Evolutionary conservation across 257 asterid genomes (phyloP), one percentile per base, ranked within the genome.

Genomic region (Plantago elongata): DNA sequence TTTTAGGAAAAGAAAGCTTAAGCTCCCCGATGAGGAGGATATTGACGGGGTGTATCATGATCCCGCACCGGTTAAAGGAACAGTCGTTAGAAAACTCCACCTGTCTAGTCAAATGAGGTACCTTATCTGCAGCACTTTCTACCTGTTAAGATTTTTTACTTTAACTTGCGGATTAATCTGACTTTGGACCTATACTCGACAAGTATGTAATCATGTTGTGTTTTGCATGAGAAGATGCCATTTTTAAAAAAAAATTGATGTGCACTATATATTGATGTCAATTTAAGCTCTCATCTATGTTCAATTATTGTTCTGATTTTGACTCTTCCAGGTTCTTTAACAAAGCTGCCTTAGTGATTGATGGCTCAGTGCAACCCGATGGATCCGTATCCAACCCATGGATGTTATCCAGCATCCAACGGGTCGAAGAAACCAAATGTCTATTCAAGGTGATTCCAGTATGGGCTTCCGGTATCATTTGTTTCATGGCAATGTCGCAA

Each of bases 401-500:
- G 98, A 76, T 75, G 12, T 57, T 90, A n/a, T 68, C 79, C 69
- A 81, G 85, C 79, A 42, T 85, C 58, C 99, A 93, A 51, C 71
- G 65, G 61, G 75, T 85, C 3, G 95, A 93, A 79, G 97, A 93
- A 79, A 64, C 92, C 9, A 93, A 89, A 57, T 81, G 95, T 43
- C 40, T 92, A 5, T 40, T 92, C 48, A 70, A 77, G 71, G 64
- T 89, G 5, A 57, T 92, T 45, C 97, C 99, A 1, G 57, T 83
- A 3, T 93, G 97, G 99, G 87, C 82, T 0, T 66, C 95, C 0
- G 96, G 99, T 1, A 80, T 93, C 1, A 74, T 93, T 38, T 83
- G 96, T 40, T 84, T 87, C 74, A 66, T 78, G 0, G 95, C 96
- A 46, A 78, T 85, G 29, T 77, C 68, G 3, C 97, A 93, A 51